Conservation (phyloP, 2,329 filamentous ascomycete genomes). For the Colletotrichum caudatum region DNA sequence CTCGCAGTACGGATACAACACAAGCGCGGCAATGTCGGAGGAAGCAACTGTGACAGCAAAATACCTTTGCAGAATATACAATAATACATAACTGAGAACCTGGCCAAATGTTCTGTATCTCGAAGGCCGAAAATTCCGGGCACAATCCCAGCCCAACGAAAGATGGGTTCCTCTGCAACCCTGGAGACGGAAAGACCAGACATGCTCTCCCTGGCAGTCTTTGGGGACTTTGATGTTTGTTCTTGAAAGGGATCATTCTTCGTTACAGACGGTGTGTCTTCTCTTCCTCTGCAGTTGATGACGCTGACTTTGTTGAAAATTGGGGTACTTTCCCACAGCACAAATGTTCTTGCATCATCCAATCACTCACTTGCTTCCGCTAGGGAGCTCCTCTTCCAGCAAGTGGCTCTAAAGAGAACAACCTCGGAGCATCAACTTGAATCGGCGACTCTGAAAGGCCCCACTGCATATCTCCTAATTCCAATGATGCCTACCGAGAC, state of each 20-base stretch:
- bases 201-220: not conserved
- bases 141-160: not conserved
- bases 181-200: conserved; percentile 18
- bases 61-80: not conserved
- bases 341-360: not conserved
- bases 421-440: conserved; percentile 7
- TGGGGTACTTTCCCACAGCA: not conserved
- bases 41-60: not conserved
- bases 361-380: not conserved
- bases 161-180: conserved; percentile 20
- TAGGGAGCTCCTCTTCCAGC: not conserved
- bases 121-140: conserved; percentile 2
- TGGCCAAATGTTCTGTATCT: not conserved
- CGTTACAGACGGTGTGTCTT: not conserved
- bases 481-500: not conserved
- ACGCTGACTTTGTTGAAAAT: conserved; percentile 9
- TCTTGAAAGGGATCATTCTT: not conserved
- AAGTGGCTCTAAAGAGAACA: not conserved
- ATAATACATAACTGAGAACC: not conserved
- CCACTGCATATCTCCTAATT: not conserved
- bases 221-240: too few relatives aligned
- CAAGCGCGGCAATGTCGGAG: not conserved
- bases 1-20: not conserved
- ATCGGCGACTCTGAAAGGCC: not conserved
- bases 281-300: not conserved